A percentile compares a stretch with the other conserved stretches of the same genome.
Evolutionary conservation across 1,139 yeast species (phyloP).

Genomic region (Pichia sorboxylosa): DNA sequence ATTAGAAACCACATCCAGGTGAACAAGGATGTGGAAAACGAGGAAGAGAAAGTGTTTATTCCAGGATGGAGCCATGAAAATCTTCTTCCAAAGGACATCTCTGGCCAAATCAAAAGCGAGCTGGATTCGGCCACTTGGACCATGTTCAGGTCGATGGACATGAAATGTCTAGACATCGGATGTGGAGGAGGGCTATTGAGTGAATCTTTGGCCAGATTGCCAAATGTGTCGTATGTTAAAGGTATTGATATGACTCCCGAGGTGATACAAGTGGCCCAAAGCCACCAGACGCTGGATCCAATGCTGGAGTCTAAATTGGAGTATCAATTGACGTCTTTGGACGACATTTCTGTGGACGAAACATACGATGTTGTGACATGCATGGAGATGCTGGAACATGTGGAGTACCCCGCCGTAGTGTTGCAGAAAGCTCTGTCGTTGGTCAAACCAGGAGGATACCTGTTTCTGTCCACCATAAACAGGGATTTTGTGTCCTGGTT

Average conservation of each 20-base stretch:
- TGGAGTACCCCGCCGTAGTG: conserved; percentile 68
- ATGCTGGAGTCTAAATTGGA: conserved; percentile 31
- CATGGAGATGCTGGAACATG: conserved; percentile 94
- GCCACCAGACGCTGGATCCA: conserved; percentile 62
- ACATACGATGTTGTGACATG: conserved; percentile 70
- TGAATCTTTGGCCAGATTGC: conserved; percentile 76
- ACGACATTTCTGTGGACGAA: conserved; percentile 36
- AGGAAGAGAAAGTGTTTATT: conserved; percentile 46
- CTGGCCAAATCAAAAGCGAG: conserved; percentile 36
- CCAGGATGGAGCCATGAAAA: conserved; percentile 65
- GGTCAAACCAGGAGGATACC: conserved; percentile 71
- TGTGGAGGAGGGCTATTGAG: conserved; percentile 95
- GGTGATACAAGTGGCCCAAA: conserved; percentile 67
- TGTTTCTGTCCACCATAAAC: conserved; percentile 84
- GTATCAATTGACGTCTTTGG: conserved; percentile 54
- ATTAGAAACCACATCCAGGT: conserved; percentile 37
- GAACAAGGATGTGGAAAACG: conserved; percentile 30
- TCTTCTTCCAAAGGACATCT: conserved; percentile 47
- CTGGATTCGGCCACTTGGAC: conserved; percentile 35
- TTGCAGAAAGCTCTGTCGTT: conserved; percentile 53
- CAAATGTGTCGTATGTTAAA: conserved; percentile 47
- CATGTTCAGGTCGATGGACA: conserved; percentile 26
- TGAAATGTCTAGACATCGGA: conserved; percentile 73
- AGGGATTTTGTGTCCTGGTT: conserved; percentile 84
- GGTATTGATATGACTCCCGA: conserved; percentile 84